Evolutionary conservation across 108 stramenopile genomes (phyloP).

Genomic region (Skeletonema costatum): DNA sequence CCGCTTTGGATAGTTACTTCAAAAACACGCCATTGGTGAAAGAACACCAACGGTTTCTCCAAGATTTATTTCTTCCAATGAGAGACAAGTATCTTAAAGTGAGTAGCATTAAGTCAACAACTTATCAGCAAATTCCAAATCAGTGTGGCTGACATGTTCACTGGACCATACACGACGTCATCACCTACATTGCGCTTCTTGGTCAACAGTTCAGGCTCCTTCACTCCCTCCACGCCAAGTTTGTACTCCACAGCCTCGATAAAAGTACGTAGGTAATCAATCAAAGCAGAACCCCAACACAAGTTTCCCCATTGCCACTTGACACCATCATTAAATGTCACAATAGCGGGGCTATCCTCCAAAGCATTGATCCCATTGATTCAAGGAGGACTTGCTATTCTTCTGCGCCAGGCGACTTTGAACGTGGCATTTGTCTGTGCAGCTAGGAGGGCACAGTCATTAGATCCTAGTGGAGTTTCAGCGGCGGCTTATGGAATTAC

Average conservation of each 20-base stretch:
- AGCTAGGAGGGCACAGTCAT: constrained; percentile 65
- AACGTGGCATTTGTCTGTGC: constrained; percentile 76
- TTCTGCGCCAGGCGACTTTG: constrained; percentile 66
- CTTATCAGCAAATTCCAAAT: too few species aligned
- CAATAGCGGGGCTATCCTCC: too few species aligned
- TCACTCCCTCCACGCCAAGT: background rate
- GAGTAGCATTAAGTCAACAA: too few species aligned
- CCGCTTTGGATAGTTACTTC: too few species aligned
- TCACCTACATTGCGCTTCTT: background rate
- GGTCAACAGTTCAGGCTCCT: background rate
- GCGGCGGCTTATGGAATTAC: constrained; percentile 87
- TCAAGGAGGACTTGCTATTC: constrained; percentile 73
- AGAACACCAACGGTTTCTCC: too few species aligned
- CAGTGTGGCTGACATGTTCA: background rate
- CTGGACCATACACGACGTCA: background rate
- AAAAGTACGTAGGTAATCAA: constrained; percentile 1
- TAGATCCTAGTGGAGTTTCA: constrained; percentile 78
- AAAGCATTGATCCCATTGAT: constrained; percentile 56
- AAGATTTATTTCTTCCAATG: too few species aligned
- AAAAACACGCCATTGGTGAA: too few species aligned
- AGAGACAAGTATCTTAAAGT: too few species aligned
- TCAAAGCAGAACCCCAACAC: background rate
- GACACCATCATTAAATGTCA: too few species aligned
- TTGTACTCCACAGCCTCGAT: constrained; percentile 2
- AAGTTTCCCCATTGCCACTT: background rate